Evolutionary conservation across 2,329 filamentous ascomycete species (phyloP).

Genomic region (Penicillium sp.): DNA sequence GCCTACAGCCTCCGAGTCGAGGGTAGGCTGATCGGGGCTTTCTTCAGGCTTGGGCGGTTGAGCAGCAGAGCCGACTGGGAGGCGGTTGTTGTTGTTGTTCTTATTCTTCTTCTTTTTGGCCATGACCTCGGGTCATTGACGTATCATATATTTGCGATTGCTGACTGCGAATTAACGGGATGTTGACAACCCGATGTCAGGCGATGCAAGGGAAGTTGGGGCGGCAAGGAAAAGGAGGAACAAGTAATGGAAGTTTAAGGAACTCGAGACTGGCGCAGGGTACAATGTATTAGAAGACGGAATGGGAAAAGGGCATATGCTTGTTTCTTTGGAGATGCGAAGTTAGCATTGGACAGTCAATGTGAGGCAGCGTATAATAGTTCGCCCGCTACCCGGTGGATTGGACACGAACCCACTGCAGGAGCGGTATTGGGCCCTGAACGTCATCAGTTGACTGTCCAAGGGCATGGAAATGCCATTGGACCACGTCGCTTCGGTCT

Average conservation of each 20-base stretch:
- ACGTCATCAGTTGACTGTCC: conserved; percentile 33
- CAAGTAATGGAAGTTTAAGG: conserved; percentile 22
- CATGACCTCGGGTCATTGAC: conserved; percentile 37
- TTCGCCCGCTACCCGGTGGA: conserved; percentile 25
- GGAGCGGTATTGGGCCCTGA: conserved; percentile 27
- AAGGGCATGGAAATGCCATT: conserved; percentile 31
- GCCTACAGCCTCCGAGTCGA: conserved; percentile 28
- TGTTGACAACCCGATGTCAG: conserved; percentile 26
- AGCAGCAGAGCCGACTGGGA: conserved; percentile 26
- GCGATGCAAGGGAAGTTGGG: conserved; percentile 24
- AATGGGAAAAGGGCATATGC: conserved; percentile 27
- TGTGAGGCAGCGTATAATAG: conserved; percentile 35
- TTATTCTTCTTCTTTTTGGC: conserved; percentile 32
- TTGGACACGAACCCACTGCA: conserved; percentile 27
- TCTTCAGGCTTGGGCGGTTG: conserved; percentile 20
- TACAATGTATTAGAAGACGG: conserved; percentile 28
- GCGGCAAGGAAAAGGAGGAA: conserved; percentile 20
- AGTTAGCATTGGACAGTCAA: conserved; percentile 26
- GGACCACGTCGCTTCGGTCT: conserved; percentile 40
- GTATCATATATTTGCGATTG: conserved; percentile 23
- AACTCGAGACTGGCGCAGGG: conserved; percentile 17
- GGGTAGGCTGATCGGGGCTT: conserved; percentile 21
- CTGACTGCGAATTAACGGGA: conserved; percentile 24
- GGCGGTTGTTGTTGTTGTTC: conserved; percentile 26
- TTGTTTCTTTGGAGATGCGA: conserved; percentile 28